Evolutionary conservation across 805 yeast species (phyloP), one percentile per base, ranked within the genome.

Genomic region (Ogataea nitratoaversa): DNA sequence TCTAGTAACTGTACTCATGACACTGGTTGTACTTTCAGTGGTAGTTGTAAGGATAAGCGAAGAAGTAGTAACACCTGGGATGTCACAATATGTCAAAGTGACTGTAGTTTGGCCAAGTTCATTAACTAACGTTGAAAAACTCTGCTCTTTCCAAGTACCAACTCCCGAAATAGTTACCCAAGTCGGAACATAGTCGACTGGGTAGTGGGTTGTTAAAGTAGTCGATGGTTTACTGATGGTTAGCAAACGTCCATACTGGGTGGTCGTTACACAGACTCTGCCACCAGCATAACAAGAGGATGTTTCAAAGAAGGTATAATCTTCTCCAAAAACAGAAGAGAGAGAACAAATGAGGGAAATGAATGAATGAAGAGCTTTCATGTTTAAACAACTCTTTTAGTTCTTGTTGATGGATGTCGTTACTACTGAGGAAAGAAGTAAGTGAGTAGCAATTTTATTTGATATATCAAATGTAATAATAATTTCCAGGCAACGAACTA

Each of bases 31-130:
- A 1, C 36, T 25, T 2, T 20, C 33, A 6, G 52, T 42, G 16
- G 48, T 38, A 12, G 39, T 43, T 2, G 47, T 32, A 23, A 44
- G 27, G 8, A 36, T 33, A 7, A 44, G 36, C 1, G 47, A 31
- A 5, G 48, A 35, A n/a, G 47, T 33, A 5, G 48, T 37, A n/a
- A 40, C 24, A n/a, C 40, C 44, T 3, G 49, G 43, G 25, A 55
- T 47, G 24, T 43, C 54, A 40, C 61, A 56, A 20, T 49, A 53
- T 19, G 61, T 56, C 11, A 53, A 47, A 23, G 50, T 40, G 4
- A 43, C 46, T 2, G 47, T 40, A 2, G 43, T 28, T 14, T 38
- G 38, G 11, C 58, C 59, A 25, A 46, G 44, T n/a, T 43, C 47
- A 28, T 48, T 34, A 36, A 43, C 46, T 3, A 47, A 40, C 9